Base-by-base conservation (phyloP, 2,329 filamentous ascomycete species). In the Sarocladium strictum region DNA sequence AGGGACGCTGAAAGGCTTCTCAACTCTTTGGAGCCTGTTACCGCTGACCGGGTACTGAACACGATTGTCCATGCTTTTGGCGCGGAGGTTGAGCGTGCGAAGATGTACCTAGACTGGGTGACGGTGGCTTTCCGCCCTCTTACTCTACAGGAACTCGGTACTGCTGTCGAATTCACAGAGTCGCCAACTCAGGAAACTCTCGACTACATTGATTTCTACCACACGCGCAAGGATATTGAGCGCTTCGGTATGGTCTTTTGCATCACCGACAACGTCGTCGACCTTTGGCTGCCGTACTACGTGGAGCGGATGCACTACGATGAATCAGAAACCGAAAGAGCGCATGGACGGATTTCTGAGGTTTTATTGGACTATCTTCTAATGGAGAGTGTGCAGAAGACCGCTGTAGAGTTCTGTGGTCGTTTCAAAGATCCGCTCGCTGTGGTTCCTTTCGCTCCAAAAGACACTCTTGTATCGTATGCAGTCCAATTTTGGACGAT, bases 261-360 rank as follows among this genome's bases (percentile, higher is more conserved):
- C 10, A 23, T 23, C 6, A 23, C 19, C 6, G 49, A 52, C 49
- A 52, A 52, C 17, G 21, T 24, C 4, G 49, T 52, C n/a, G 32
- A 35, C 11, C 19, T 52, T 3, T 52, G 32, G 29, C 49, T 52
- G 19, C 49, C 49, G 5, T 52, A 52, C 32, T 52, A 35, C 27
- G 3, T 14, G 27, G 49, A 52, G 23, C 7, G 49, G 29, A 35
- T n/a, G 29, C 49, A 52, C 23, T 52, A 52, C 49, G 32, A 38
- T 19, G 49, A 26, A 11, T 9, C n/a, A 3, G 29, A 52, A n/a
- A n/a, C 23, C 6, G 29, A 52, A 29, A 52, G 15, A 14, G 49
- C 49, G 7, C 27, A 52, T 23, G 49, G 49, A 4, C 27, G 49
- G 4, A 52, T 52, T 24, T 27, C 49, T 23, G 19, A 17, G 4